Conservation (phyloP, 164 flowering plant genomes). For the Magnolia kwangsiensis region DNA sequence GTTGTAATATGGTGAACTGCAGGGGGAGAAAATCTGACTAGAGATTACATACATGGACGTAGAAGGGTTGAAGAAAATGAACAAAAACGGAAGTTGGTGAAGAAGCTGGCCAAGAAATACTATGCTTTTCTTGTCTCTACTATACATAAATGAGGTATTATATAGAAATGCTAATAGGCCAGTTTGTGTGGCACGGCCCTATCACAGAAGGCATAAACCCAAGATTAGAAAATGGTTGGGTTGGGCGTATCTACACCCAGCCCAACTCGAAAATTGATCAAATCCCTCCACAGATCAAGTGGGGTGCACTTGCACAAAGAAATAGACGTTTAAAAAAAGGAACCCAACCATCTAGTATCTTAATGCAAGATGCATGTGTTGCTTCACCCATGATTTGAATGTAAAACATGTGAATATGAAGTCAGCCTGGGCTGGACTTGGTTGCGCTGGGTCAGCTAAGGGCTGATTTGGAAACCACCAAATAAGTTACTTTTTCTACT, state of each 20-base stretch:
- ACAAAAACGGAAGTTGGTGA: slow-evolving; percentile 37
- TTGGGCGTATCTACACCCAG: slow-evolving; percentile 55
- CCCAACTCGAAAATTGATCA: slow-evolving; percentile 54
- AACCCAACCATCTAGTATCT: too few species aligned
- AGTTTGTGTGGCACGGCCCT: slow-evolving; percentile 18
- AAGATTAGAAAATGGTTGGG: slow-evolving; percentile 61
- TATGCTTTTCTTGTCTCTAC: slow-evolving; percentile 33
- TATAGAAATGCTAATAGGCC: slow-evolving; percentile 14
- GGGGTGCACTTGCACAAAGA: slow-evolving; percentile 16
- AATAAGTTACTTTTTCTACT: too few species aligned
- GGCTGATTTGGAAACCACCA: too few species aligned
- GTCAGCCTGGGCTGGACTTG: too few species aligned
- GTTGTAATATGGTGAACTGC: slow-evolving; percentile 2
- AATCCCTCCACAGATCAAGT: slow-evolving; percentile 76
- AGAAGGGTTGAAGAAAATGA: slow-evolving; percentile 30
- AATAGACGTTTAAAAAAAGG: too few species aligned
- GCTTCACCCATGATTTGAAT: too few species aligned
- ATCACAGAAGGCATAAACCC: slow-evolving; percentile 74
- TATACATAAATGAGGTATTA: slow-evolving; percentile 33
- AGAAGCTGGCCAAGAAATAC: slow-evolving; percentile 32
- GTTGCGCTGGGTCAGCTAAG: too few species aligned
- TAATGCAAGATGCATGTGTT: too few species aligned
- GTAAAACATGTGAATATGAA: too few species aligned
- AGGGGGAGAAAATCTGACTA: slow-evolving; percentile 33
- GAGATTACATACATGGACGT: slow-evolving; percentile 33